Base-by-base conservation (phyloP, 768 basidiomycete species). In the Mrakia blollopis region DNA sequence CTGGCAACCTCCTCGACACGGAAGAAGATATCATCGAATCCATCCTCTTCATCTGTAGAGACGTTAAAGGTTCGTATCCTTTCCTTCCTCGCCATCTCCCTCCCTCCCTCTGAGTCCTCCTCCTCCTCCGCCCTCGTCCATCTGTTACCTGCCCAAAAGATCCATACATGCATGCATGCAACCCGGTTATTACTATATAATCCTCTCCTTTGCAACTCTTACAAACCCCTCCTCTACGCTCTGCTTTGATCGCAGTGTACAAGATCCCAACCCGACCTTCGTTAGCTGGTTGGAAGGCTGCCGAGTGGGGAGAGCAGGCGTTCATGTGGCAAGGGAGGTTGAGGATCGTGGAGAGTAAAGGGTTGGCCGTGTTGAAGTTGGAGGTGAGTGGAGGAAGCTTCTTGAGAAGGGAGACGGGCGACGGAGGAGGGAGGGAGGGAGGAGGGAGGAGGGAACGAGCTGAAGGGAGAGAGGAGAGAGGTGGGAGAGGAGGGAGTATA, bases 241-340 rank as follows among this genome's bases (percentile, higher is more conserved):
- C 41, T 3, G 2, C 69, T 77, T 47, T 18, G 54, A 28, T 41
- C 39, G 11, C 83, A 95, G 94, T 96, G 52, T 96, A 91, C 86
- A 92, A 91, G 85, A 93, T 97, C 67, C 94, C 94, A 2, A 89
- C 94, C 67, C 85, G 94, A 81, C 93, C 89, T 81, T 87, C 87
- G 54, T 91, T 93, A 81, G 92, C 94, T 81, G 94, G 94, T 13
- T 91, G 96, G 84, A 90, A 92, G 73, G 94, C 94, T 21, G 16
- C 90, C 90, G 92, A 94, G 79, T 98, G 94, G 94, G 92, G 94
- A 23, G 91, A 94, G 83, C 88, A 95, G 60, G 87, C 87, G 74
- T 92, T 93, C 6, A 84, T 98, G 32, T 98, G 94, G 94, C 95
- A 95, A 82, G 94, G 94, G 25, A 87, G 94, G 61, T 85, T 98